Conservation (phyloP, 1,139 yeast species). For the Scheffersomyces illinoinensis region DNA sequence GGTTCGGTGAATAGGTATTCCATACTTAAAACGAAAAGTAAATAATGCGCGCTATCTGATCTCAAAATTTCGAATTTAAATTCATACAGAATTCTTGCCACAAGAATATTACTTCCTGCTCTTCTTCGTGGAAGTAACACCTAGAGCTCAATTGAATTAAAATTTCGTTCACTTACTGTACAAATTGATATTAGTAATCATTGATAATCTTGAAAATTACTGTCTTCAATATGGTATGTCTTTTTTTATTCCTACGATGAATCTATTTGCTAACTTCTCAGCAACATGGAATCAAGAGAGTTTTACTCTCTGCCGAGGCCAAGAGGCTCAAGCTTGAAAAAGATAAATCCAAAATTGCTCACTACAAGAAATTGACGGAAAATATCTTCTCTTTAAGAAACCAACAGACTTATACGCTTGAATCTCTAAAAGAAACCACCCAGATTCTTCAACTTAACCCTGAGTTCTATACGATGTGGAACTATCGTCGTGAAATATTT, state of each 20-base stretch:
- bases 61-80: no score
- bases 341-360: constrained; percentile 54
- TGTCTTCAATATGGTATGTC: neutral
- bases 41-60: neutral
- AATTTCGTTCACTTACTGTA: neutral
- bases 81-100: neutral
- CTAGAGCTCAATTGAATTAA: neutral
- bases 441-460: constrained; percentile 68
- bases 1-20: neutral
- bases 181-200: no score
- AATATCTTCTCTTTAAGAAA: constrained; percentile 41
- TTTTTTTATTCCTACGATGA: neutral
- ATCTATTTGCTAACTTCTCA: constrained; percentile 11
- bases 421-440: constrained; percentile 50
- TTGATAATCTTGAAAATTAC: neutral
- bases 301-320: constrained; percentile 58
- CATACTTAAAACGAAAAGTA: neutral
- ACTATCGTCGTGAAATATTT: constrained; percentile 76
- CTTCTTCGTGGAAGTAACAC: neutral
- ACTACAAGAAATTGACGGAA: constrained; percentile 50
- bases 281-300: constrained; percentile 76
- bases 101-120: neutral
- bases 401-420: constrained; percentile 29
- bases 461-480: constrained; percentile 90
- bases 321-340: constrained; percentile 51